Evolutionary conservation across 2,329 filamentous ascomycete species (phyloP), one percentile per base, ranked within the genome.

Genomic region (Teratosphaeria nubilosa): DNA sequence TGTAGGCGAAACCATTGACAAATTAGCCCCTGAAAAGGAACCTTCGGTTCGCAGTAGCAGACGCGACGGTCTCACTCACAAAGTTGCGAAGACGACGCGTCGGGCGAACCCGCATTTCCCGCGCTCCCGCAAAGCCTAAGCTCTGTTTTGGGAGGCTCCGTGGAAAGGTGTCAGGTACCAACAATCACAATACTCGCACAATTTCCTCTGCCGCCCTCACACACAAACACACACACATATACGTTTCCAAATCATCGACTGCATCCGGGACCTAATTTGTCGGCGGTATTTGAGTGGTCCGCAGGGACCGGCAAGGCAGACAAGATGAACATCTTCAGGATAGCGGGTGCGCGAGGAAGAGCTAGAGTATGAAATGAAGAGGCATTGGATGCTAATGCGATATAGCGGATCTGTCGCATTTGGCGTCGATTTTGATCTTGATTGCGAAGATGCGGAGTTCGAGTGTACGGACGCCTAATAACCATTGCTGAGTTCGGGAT

Each of bases 391-490:
- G 54, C 59, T 58, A 53, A 58, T 55, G 10, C 31, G n/a, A 54
- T 20, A 13, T 58, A 96, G 91, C 86, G 78, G 94, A 99, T 81
- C 84, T 99, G 73, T 96, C 91, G 80, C 94, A 99, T 80, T 78
- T 99, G 68, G 81, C 87, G 63, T 97, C 92, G 56, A 96, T 99
- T 72, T 81, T 96, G 68, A 96, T 99, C 68, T 80, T 99, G 62
- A 81, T 99, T 63, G 91, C 95, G 73, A 99, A 99, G 81, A 99
- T 99, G 91, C 86, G 86, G 68, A 76, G 74, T 58, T 86, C 94
- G 52, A 95, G 90, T 72, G 92, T 96, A 80, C 62, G 85, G 75
- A 55, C 20, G 34, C 13, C 51, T 20, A 20, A n/a, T 16, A 55
- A 45, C n/a, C 53, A 55, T 25, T 16, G n/a, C 37, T 25, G 25